Percentiles rank a stretch among this genome's conserved stretches.
These are phyloP conservation scores for Exsudoporus floridanus DNA, from an alignment of 1,284 basidiomycete genomes.

Conservation along the genomic window DNA sequence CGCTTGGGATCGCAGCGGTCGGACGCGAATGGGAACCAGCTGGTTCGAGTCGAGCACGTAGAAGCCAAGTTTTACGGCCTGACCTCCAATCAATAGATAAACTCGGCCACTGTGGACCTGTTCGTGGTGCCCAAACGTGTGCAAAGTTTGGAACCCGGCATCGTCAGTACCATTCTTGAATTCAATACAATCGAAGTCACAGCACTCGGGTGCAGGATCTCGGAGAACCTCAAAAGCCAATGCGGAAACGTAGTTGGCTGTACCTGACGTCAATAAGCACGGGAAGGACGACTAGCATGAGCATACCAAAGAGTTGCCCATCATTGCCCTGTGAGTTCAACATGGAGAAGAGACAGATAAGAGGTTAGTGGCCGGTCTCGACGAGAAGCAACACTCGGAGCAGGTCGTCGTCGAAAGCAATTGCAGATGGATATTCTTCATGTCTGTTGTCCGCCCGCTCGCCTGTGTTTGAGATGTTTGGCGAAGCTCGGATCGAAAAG, in stretches of 20 bases:
- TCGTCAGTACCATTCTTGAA: conserved; percentile 79
- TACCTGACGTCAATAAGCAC: neutral
- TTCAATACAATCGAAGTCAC: conserved; percentile 77
- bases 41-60: conserved; percentile 50
- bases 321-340: conserved; percentile 55
- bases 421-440: conserved; percentile 88
- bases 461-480: conserved; percentile 75
- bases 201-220: conserved; percentile 66
- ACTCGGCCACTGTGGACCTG: conserved; percentile 70
- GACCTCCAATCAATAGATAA: conserved; percentile 74
- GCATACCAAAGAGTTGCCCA: conserved; percentile 52
- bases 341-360: conserved; percentile 82
- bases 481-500: conserved; percentile 81
- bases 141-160: conserved; percentile 52
- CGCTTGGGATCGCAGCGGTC: conserved; percentile 26
- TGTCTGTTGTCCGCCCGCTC: conserved; percentile 79
- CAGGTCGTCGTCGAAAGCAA: conserved; percentile 46
- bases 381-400: conserved; percentile 75
- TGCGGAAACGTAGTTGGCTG: conserved; percentile 78
- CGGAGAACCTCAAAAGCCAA: conserved; percentile 76
- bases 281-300: neutral
- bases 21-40: conserved; percentile 37
- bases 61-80: conserved; percentile 49
- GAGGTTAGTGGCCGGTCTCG: conserved; percentile 82
- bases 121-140: conserved; percentile 65